Conservation (phyloP, 345 rosid genomes). For the Pseudoturritis turrita region DNA sequence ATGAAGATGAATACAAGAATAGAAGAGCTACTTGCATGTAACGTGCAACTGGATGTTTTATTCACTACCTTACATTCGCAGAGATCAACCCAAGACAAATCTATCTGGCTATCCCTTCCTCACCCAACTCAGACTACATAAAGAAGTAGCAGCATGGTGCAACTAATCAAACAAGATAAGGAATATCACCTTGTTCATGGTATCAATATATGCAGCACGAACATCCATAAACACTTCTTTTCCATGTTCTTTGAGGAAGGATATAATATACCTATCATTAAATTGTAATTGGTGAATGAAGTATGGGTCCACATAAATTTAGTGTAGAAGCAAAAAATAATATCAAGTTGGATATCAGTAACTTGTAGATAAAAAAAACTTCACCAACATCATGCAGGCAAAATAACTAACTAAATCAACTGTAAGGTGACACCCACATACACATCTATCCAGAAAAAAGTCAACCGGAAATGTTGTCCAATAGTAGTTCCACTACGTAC, state of each 20-base stretch:
- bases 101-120: background rate
- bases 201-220: constrained; percentile 87
- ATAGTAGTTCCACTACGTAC: background rate
- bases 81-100: background rate
- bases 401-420: background rate
- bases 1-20: background rate
- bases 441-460: background rate
- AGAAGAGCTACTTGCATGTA: constrained; percentile 2
- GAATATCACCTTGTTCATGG: constrained; percentile 91
- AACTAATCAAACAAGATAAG: constrained; percentile 10
- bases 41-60: background rate
- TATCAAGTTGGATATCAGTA: constrained; percentile 12
- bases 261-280: constrained; percentile 59
- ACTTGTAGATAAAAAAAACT: background rate
- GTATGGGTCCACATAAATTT: background rate
- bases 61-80: background rate
- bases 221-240: constrained; percentile 85
- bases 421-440: constrained; percentile 5
- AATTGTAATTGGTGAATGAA: constrained; percentile 11
- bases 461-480: background rate
- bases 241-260: constrained; percentile 92
- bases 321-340: background rate
- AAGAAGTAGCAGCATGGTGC: background rate
- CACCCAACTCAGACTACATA: background rate
- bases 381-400: background rate